These are phyloP conservation scores for Logfia minima DNA, from an alignment of 129 eudicot species.

Conservation along the genomic window DNA sequence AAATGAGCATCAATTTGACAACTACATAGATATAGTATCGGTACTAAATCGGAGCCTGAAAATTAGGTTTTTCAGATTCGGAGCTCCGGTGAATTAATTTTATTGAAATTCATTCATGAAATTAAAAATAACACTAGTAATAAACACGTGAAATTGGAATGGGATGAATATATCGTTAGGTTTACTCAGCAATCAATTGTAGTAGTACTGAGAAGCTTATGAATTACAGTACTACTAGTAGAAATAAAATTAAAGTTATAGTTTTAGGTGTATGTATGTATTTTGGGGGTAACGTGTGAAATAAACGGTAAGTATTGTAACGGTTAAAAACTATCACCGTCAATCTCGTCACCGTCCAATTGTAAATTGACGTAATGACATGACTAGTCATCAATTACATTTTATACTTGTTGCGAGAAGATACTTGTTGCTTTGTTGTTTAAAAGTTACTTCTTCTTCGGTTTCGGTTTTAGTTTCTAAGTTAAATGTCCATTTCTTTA, in stretches of 20 bases:
- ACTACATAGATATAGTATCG: background rate
- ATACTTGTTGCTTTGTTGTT: no score
- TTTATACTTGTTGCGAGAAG: background rate
- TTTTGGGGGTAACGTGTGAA: conserved; percentile 40
- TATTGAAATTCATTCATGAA: background rate
- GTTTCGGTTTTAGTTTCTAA: no score
- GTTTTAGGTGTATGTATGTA: background rate
- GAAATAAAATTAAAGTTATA: background rate
- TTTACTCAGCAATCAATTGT: conserved; percentile 38
- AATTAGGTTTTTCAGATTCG: conserved; percentile 15
- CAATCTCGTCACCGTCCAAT: conserved; percentile 38
- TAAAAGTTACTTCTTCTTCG: no score
- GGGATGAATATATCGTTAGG: conserved; percentile 35
- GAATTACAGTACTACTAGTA: background rate
- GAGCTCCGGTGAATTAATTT: conserved; percentile 24
- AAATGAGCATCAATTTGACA: conserved; percentile 19
- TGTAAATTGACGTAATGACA: conserved; percentile 24
- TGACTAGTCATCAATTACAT: background rate
- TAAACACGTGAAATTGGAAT: background rate
- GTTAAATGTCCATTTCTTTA: no score
- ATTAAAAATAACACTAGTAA: conserved; percentile 2
- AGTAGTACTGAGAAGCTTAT: conserved; percentile 29
- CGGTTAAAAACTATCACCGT: conserved; percentile 48
- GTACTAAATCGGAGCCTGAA: conserved; percentile 17
- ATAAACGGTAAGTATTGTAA: conserved; percentile 49